phyloP scores from a whole-genome alignment of 176 grass and related monocot species.

The Zizania latifolia region DNA sequence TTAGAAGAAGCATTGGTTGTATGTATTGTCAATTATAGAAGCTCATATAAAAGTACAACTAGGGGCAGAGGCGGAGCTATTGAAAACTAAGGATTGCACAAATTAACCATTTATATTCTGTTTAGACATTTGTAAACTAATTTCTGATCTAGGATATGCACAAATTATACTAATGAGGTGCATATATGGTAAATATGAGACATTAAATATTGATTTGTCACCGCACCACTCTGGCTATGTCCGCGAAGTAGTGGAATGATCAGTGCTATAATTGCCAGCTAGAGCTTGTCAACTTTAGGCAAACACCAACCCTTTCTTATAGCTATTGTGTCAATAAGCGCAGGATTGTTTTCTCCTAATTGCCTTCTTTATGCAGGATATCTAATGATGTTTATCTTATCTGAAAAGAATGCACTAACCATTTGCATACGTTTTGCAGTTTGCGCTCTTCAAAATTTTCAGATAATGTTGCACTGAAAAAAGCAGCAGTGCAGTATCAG shows the following conservation, averaged over 20 bases:
- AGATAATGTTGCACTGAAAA: conserved; percentile 4
- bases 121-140: too few species aligned
- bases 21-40: neutral
- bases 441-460: neutral
- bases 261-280: neutral
- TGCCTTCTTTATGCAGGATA: neutral
- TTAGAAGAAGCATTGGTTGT: neutral
- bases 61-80: too few species aligned
- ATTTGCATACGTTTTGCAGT: neutral
- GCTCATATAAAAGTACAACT: too few species aligned
- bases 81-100: too few species aligned
- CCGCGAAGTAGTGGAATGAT: neutral
- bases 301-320: neutral
- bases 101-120: too few species aligned
- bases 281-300: neutral
- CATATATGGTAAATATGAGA: too few species aligned
- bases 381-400: conserved; percentile 1
- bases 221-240: too few species aligned
- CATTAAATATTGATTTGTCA: too few species aligned
- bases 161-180: too few species aligned
- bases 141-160: too few species aligned
- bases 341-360: neutral
- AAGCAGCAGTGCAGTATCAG: neutral
- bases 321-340: neutral
- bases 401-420: neutral